Base-by-base conservation (phyloP, 805 yeast genomes). In the Priceomyces carsonii region DNA sequence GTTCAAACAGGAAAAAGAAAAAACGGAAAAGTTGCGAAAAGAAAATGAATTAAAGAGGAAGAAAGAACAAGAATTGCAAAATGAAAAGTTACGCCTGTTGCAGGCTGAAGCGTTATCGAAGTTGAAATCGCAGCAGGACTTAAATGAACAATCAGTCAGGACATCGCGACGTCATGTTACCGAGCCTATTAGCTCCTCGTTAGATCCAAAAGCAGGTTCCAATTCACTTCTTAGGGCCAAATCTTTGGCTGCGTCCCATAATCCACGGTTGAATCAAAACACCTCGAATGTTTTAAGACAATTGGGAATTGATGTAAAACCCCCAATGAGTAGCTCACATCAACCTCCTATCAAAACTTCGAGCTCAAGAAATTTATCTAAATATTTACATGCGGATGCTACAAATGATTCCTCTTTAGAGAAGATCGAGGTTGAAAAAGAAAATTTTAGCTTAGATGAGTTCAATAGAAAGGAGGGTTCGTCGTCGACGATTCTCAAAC, bases 171-270 rank as follows among this genome's bases (percentile, higher is more conserved):
- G 61, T 17, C 38, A 48, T 36, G 55, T 51, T 3, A 56, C 67
- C 7, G 66, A 55, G 27, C 61, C 63, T 8, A 29, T 38, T 15
- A 31, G 30, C 5, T 39, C 57, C 1, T 61, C 70, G 3, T 54
- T 68, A 26, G 74, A 68, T 43, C 74, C 74, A n/a, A 54, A 57
- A 36, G 29, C 47, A 6, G 50, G 48, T 6, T 41, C 30, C 16
- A 53, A 51, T 15, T 53, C 68, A 2, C 42, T 66, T 25, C 48
- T 65, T 21, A 42, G 73, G 28, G 72, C 73, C 5, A 59, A 58
- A 37, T 55, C 70, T 1, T 48, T 66, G 18, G 47, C 59, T 46
- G 13, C 44, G 53, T 5, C 38, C 40, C 29, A 44, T 53, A 34
- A 21, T 32, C 23, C 26, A 30, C 15, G 35, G 25, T 12, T 40